Percentiles rank a stretch among this genome's conserved stretches.
phyloP scores from a whole-genome alignment of 148 eudicot species.

The Silene latifolia region DNA sequence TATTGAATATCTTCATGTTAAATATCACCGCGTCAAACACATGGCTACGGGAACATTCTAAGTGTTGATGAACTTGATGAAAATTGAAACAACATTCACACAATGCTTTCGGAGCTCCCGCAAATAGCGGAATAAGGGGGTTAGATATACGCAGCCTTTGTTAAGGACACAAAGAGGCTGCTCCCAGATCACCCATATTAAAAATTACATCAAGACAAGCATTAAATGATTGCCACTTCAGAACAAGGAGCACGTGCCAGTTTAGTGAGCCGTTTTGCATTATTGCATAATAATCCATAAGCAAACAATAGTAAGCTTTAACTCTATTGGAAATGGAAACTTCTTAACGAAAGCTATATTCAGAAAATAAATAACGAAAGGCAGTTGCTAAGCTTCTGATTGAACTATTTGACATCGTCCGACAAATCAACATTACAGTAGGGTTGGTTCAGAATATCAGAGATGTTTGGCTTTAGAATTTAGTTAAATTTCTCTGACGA shows the following conservation, averaged over 20 bases:
- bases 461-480: not conserved
- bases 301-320: not conserved
- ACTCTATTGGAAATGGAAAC: not conserved
- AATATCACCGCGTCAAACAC: not conserved
- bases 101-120: too few species aligned
- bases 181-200: too few species aligned
- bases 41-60: not conserved
- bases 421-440: not conserved
- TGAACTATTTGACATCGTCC: not conserved
- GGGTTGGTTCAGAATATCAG: not conserved
- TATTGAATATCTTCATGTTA: not conserved
- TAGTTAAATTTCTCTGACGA: not conserved
- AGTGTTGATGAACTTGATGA: not conserved
- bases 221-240: not conserved
- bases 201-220: too few species aligned
- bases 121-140: too few species aligned
- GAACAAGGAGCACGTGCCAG: not conserved
- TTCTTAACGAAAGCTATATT: not conserved
- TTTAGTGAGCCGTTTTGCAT: not conserved
- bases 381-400: not conserved
- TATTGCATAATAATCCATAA: not conserved
- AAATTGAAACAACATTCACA: not conserved
- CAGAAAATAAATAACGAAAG: not conserved
- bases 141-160: not conserved
- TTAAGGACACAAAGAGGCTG: not conserved